Base-by-base conservation (phyloP, 495 filamentous ascomycete species). In the Penicillium lividum region DNA sequence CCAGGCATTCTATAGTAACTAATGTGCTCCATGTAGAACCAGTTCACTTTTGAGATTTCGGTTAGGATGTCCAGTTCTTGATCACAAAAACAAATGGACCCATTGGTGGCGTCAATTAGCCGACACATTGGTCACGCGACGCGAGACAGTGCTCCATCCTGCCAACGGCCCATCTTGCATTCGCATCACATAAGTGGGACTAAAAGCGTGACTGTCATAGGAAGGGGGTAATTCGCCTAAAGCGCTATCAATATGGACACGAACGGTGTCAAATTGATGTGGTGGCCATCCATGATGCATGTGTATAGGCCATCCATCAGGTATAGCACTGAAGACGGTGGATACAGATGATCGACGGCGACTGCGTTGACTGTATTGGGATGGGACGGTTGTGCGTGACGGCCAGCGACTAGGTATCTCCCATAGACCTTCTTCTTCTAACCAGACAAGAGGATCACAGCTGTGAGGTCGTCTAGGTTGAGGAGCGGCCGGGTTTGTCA, bases 191-290 rank as follows among this genome's bases (percentile, higher is more conserved):
- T 57, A 51, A 1, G 53, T 47, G 7, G 54, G 53, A 34, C 57
- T 54, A 28, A 64, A 64, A 28, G 48, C 42, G 43, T 64, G 61
- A 36, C 61, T 64, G 15, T 64, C 61, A 51, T 64, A 64, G 42
- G 57, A 43, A 25, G 61, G 61, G n/a, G 61, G 61, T 16, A 28
- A 16, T 16, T 30, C 25, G 7, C 46, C 46, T 15, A 15, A 3
- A 3, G 46, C 46, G 13, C 46, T 49, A 7, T 49, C 46, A 9
- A 31, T 49, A 49, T 49, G 46, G 28, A 49, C 46, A 2, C 46
- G 46, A 16, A 49, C 28, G 8, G 25, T 49, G 28, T 29, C 46
- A 28, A 16, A 30, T 29, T 29, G 25, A n/a, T 30, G 8, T 30
- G 25, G 46, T 3, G 27, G 44, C 44, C 44, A 15, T n/a, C 28